These are phyloP conservation scores for Choanephora cucurbitarum DNA, from an alignment of 371 early-diverging fungal species.

Conservation along the genomic window DNA sequence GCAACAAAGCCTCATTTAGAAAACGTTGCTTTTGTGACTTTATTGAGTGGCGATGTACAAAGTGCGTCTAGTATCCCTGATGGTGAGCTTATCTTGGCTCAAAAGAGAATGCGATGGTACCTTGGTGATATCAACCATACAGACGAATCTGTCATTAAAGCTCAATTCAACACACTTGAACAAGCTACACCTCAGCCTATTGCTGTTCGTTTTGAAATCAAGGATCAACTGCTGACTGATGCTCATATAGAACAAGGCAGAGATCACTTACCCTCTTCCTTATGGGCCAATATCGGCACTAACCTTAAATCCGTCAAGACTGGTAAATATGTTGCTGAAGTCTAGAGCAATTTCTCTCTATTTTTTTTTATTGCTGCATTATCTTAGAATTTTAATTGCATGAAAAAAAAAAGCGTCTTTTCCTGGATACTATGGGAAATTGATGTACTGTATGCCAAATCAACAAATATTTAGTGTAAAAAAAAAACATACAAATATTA, in stretches of 20 bases:
- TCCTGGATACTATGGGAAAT: too few relatives aligned
- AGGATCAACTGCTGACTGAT: conserved; percentile 37
- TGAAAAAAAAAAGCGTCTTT: too few relatives aligned
- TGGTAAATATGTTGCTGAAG: conserved; percentile 43
- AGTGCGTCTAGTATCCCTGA: conserved; percentile 56
- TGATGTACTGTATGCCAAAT: too few relatives aligned
- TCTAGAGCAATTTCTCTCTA: too few relatives aligned
- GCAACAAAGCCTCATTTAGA: conserved; percentile 28
- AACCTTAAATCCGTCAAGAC: conserved; percentile 24
- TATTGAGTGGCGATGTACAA: conserved; percentile 49
- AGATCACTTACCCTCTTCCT: conserved; percentile 7
- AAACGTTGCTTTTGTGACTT: conserved; percentile 50
- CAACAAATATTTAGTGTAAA: too few relatives aligned
- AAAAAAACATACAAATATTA: too few relatives aligned
- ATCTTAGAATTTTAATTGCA: too few relatives aligned
- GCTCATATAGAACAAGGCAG: conserved; percentile 22
- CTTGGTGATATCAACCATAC: conserved; percentile 33
- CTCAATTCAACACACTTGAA: conserved; percentile 49
- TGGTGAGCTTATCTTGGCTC: conserved; percentile 55
- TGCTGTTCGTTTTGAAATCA: conserved; percentile 51
- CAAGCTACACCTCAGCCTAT: conserved; percentile 50
- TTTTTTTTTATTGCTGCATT: neutral
- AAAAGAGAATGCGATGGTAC: conserved; percentile 57
- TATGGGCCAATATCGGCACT: conserved; percentile 28
- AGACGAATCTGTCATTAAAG: conserved; percentile 47